Base-by-base conservation (phyloP, 495 filamentous ascomycete genomes). In the Chaetomium tenue region DNA sequence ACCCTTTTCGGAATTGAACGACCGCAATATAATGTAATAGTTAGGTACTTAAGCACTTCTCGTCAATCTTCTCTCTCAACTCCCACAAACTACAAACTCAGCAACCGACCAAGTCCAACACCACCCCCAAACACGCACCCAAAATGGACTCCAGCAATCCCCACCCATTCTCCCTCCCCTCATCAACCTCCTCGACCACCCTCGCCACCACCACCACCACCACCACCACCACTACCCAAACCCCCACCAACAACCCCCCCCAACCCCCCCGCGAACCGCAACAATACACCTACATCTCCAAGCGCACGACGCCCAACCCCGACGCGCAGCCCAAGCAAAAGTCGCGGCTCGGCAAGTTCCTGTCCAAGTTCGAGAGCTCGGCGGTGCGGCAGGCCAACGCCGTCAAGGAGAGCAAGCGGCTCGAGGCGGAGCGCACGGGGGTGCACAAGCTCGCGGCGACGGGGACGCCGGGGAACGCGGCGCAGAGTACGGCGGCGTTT, bases 281-380 rank as follows among this genome's bases (percentile, higher is more conserved):
- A 6, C n/a, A 23, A 18, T 50, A 50, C 47, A 20, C 25, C 47
- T 50, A 50, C 47, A 5, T 11, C 47, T 20, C 2, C 1, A 18
- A 9, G n/a, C 18, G 9, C 16, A 16, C 6, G 2, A 4, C 47
- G 2, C 47, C 47, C 3, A 65, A 71, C 55, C 66, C 68, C 2
- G 26, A 71, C 37, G 51, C 55, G 12, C 26, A 58, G 46, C 63
- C 66, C 9, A 71, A 71, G 42, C 50, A n/a, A 11, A 65, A 65
- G 52, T 63, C 60, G 16, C 66, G 58, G 47, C 25, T 71, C 4
- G 26, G 57, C 56, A 57, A 50, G 42, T 66, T 71, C 44, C 30
- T 71, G 30, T 58, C 55, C 33, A 71, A 68, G 52, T 71, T 71
- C 56, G 60, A 68, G 53, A 68, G 60, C 37, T 63, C 68, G 0